Base-by-base conservation (phyloP, 768 basidiomycete genomes). In the Kwoniella pini region DNA sequence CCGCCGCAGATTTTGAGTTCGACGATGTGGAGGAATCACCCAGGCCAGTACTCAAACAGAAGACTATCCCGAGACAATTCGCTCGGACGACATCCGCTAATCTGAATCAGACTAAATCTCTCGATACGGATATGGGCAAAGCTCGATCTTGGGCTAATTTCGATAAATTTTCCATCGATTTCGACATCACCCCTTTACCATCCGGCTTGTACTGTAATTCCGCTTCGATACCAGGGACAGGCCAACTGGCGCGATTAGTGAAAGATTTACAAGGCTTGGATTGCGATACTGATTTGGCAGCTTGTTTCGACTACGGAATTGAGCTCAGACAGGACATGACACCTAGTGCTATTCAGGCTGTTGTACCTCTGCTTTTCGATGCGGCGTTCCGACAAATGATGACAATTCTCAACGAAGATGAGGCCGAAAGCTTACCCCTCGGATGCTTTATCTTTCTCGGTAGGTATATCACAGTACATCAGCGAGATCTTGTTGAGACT, bases 241-340 rank as follows among this genome's bases (percentile, higher is more conserved):
- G 88, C 0, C 80, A 82, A 69, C 82, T 92, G 17, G 74, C 81
- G 57, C 84, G 87, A 22, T 81, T 90, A 15, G 60, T 86, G 48
- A 69, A 80, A n/a, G 51, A 81, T 51, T 62, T 82, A 19, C 72
- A 76, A 21, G 70, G 76, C 28, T 3, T 15, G 13, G 17, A 22
- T 11, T 10, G 15, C 62, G 22, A 28, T 6, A 58, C 65, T 4
- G 74, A 79, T 24, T 53, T 67, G 10, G 60, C 69, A 12, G 53
- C 72, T 0, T 55, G 54, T 30, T 13, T 44, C 3, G 71, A 60
- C 1, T 76, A 78, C 43, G 77, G 71, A 7, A 59, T 79, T 31
- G 46, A 62, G 24, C 65, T 82, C 17, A 80, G 15, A 26, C 77
- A 82, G 0, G 72, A 78, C 13, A 83, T 84, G 64, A 75, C 80